Evolutionary conservation across 2,329 filamentous ascomycete genomes (phyloP), one percentile per base, ranked within the genome.

Genomic region (Claviceps paspali): DNA sequence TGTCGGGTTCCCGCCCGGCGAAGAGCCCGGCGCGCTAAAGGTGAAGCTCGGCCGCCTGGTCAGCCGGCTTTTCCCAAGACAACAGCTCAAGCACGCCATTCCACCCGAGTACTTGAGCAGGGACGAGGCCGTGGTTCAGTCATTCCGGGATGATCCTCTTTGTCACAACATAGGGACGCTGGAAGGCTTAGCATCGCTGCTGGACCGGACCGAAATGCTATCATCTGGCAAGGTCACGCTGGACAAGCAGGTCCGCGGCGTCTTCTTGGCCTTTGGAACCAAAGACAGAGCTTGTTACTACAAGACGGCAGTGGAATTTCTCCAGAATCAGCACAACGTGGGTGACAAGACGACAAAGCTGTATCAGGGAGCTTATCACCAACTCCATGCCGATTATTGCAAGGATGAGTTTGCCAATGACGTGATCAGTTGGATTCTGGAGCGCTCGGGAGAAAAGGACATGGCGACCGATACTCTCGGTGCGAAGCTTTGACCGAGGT

Each of bases 81-180:
- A 64, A 47, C 80, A 86, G 52, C 66, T 86, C 45, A 62, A 72
- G 42, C 72, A 83, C 44, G 67, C 69, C 33, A 64, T 94, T 18
- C 70, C 79, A 32, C 56, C 72, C 2, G 67, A 69, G 41, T 66
- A 78, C 43, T 53, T 94, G 38, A 76, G 70, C 26, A 73, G 84
- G 18, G 81, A 88, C 55, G 63, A 69, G 18, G 71, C 61, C 17
- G 72, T 83, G 2, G 67, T 71, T 37, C 63, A 71, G 49, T 67
- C 64, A 19, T 69, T 82, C 45, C 60, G 62, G 2, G 67, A 72
- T 22, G 87, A 95, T 56, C 52, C 65, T 35, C 64, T 94, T 36
- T 76, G 78, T 56, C 86, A 94, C 59, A 70, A 88, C 55, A 88
- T 76, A 2, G 87, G 85, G 26, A 94, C 87, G 6, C 65, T 93